Evolutionary conservation across 106 monocot genomes (phyloP).

Genomic region (Acanthochlamys bracteata): DNA sequence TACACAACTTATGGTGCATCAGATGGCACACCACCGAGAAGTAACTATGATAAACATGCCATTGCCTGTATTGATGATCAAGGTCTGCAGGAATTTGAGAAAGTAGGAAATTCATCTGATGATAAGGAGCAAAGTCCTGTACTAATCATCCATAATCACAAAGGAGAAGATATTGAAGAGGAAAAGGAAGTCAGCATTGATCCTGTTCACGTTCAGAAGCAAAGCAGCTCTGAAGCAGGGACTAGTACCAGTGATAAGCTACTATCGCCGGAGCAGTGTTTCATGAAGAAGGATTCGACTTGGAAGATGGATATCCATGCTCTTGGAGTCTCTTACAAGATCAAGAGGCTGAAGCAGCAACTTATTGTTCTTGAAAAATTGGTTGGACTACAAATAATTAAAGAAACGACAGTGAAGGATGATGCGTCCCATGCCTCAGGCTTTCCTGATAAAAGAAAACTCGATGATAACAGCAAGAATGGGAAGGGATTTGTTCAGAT

Average conservation of each 20-base stretch:
- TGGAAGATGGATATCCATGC: slow-evolving; percentile 80
- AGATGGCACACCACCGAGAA: background rate
- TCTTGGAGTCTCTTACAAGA: slow-evolving; percentile 74
- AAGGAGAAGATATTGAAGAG: slow-evolving; percentile 34
- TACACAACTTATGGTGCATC: background rate
- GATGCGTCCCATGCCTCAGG: background rate
- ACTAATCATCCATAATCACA: background rate
- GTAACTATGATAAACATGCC: background rate
- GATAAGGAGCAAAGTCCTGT: background rate
- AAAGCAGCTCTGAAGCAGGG: slow-evolving; percentile 9
- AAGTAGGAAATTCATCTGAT: background rate
- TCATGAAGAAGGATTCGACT: slow-evolving; percentile 7
- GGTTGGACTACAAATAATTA: slow-evolving; percentile 13
- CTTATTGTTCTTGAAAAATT: slow-evolving; percentile 60
- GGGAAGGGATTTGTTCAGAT: slow-evolving; percentile 30
- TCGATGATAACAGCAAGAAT: slow-evolving; percentile 15
- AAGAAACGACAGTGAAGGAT: background rate
- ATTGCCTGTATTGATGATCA: slow-evolving; percentile 1
- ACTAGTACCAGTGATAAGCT: background rate
- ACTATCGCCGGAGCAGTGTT: background rate
- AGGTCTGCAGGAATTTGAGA: slow-evolving; percentile 6
- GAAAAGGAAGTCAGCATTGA: slow-evolving; percentile 55
- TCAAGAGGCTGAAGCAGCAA: slow-evolving; percentile 81
- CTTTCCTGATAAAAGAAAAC: slow-evolving; percentile 8
- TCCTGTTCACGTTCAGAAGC: slow-evolving; percentile 2